Evolutionary conservation across 2,329 filamentous ascomycete species (phyloP).

Genomic region (Scedosporium apiospermum): DNA sequence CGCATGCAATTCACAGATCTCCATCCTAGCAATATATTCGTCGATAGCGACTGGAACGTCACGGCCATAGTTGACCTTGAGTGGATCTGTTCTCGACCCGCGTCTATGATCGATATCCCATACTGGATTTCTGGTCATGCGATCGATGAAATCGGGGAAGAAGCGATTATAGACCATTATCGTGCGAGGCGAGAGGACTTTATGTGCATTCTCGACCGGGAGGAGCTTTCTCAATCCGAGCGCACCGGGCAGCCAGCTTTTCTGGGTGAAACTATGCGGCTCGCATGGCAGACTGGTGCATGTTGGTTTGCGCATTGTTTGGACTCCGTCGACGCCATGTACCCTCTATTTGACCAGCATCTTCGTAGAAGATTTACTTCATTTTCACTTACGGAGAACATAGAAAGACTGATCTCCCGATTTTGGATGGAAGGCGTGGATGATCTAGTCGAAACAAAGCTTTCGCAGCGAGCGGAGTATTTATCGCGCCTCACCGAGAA

Average conservation of each 20-base stretch:
- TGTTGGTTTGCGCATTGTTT: too few relatives aligned
- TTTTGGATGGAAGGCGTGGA: too few relatives aligned
- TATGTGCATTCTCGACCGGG: not conserved
- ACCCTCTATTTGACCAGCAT: too few relatives aligned
- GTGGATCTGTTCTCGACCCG: slow-evolving; percentile 22
- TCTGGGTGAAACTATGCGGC: not conserved
- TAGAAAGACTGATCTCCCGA: too few relatives aligned
- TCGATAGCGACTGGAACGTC: slow-evolving; percentile 25
- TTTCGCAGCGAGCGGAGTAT: too few relatives aligned
- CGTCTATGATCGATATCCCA: slow-evolving; percentile 12
- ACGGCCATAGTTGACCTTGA: slow-evolving; percentile 23
- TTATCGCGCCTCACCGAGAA: too few relatives aligned
- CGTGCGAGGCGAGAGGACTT: not conserved
- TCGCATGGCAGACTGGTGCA: not conserved
- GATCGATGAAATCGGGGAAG: slow-evolving; percentile 10
- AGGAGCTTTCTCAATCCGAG: not conserved
- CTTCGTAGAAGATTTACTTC: too few relatives aligned
- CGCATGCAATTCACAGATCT: slow-evolving; percentile 21
- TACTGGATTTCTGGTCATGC: slow-evolving; percentile 14
- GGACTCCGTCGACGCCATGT: too few relatives aligned
- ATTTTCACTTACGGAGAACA: too few relatives aligned
- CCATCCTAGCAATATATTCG: slow-evolving; percentile 23
- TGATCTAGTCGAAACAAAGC: too few relatives aligned
- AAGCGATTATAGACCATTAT: not conserved
- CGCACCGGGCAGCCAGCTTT: not conserved